Evolutionary conservation across 1,284 basidiomycete genomes (phyloP).

Genomic region (Phellopilus nigrolimitatus): DNA sequence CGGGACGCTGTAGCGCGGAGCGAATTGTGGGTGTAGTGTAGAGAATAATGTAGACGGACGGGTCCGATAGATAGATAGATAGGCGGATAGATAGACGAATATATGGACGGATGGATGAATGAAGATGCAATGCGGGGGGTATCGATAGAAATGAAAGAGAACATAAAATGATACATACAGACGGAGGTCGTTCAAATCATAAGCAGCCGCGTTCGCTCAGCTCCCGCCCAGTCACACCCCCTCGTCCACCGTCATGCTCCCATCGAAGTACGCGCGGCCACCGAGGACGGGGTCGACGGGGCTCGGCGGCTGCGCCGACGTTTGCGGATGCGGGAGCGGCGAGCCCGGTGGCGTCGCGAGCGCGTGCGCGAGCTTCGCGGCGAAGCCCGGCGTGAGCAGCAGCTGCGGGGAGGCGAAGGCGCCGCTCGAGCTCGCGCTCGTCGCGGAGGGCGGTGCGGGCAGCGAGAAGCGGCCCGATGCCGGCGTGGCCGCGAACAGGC

Average conservation of each 20-base stretch:
- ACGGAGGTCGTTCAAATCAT: no score
- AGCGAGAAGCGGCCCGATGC: background rate
- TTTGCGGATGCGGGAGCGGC: slow-evolving; percentile 18
- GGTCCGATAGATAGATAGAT: no score
- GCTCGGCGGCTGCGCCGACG: slow-evolving; percentile 15
- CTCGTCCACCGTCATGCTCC: slow-evolving; percentile 20
- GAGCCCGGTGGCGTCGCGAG: slow-evolving; percentile 14
- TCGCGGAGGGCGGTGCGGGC: slow-evolving; percentile 5
- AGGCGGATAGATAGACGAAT: no score
- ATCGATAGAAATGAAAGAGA: no score
- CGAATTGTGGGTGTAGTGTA: no score
- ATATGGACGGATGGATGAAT: no score
- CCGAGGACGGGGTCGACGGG: slow-evolving; percentile 22
- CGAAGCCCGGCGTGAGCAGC: slow-evolving; percentile 18
- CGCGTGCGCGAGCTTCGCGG: slow-evolving; percentile 15
- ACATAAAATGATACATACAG: no score
- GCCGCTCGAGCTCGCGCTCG: background rate
- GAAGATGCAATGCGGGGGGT: no score
- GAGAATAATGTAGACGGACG: no score
- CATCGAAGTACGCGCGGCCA: slow-evolving; percentile 18
- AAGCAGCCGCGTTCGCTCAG: no score
- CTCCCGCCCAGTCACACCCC: no score
- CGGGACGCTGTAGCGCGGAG: no score
- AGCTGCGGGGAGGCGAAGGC: slow-evolving; percentile 12
- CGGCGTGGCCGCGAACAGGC: background rate